Evolutionary conservation across 352 stramenopile species (phyloP).

Genomic region (Pythium dissotocum): DNA sequence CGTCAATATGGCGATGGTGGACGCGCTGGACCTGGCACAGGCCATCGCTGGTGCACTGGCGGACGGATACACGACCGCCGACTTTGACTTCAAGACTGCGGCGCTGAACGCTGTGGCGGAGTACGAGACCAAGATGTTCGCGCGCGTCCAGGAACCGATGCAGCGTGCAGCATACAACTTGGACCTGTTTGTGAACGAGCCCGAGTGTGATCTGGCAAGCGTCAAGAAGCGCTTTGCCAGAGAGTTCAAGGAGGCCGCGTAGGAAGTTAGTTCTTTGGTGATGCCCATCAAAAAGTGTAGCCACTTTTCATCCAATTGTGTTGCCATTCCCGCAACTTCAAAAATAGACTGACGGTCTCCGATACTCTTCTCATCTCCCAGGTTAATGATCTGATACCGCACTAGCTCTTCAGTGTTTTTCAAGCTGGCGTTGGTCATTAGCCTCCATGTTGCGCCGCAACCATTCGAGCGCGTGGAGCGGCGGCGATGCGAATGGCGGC

Average conservation of each 20-base stretch:
- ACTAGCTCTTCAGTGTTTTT: background rate
- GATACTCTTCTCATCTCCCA: background rate
- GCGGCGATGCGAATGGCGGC: background rate
- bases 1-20: constrained; percentile 34
- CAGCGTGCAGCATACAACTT: constrained; percentile 19
- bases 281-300: too few species aligned
- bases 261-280: background rate
- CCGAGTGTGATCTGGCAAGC: background rate
- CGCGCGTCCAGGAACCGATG: constrained; percentile 7
- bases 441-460: background rate
- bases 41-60: background rate
- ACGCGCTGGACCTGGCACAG: constrained; percentile 26
- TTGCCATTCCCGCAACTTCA: background rate
- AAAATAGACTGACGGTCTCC: background rate
- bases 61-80: background rate
- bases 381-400: background rate
- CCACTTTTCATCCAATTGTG: background rate
- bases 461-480: background rate
- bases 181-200: constrained; percentile 16
- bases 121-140: constrained; percentile 24
- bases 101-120: constrained; percentile 2
- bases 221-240: background rate
- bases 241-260: background rate
- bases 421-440: background rate
- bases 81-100: background rate